phyloP scores from a whole-genome alignment of 225 moss, liverwort and hornwort genomes.

The Physcomitrellopsis africana region DNA sequence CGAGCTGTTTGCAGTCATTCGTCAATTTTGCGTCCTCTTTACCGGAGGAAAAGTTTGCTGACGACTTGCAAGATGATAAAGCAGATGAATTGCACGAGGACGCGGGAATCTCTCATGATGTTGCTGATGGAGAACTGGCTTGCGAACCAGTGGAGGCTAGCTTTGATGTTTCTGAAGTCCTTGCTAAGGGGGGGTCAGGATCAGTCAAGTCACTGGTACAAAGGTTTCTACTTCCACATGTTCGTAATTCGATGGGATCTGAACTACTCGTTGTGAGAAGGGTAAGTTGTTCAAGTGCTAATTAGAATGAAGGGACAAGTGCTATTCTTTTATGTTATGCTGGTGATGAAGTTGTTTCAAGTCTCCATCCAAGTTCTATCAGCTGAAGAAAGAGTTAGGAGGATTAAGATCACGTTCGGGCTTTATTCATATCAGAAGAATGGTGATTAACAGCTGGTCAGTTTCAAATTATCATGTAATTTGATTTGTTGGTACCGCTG shows the following conservation, averaged over 20 bases:
- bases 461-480: neutral
- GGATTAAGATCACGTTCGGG: neutral
- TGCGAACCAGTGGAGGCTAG: constrained; percentile 34
- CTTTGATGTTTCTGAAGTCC: constrained; percentile 22
- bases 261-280: constrained; percentile 79
- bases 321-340: neutral
- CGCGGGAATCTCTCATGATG: constrained; percentile 29
- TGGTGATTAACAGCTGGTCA: neutral
- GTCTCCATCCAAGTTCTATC: constrained; percentile 5
- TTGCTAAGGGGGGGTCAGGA: constrained; percentile 34
- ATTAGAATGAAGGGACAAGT: constrained; percentile 8
- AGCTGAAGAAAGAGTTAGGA: neutral
- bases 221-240: constrained; percentile 77
- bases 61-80: constrained; percentile 34
- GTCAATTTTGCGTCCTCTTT: constrained; percentile 73
- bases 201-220: constrained; percentile 73
- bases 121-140: constrained; percentile 26
- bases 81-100: constrained; percentile 33
- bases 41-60: constrained; percentile 44
- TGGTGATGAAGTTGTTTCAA: neutral
- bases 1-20: constrained; percentile 77
- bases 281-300: constrained; percentile 43
- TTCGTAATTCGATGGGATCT: constrained; percentile 82
- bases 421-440: neutral
- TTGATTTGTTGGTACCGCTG: constrained; percentile 17